Conservation (phyloP, 1,139 yeast genomes). For the Candida glucosophila region DNA sequence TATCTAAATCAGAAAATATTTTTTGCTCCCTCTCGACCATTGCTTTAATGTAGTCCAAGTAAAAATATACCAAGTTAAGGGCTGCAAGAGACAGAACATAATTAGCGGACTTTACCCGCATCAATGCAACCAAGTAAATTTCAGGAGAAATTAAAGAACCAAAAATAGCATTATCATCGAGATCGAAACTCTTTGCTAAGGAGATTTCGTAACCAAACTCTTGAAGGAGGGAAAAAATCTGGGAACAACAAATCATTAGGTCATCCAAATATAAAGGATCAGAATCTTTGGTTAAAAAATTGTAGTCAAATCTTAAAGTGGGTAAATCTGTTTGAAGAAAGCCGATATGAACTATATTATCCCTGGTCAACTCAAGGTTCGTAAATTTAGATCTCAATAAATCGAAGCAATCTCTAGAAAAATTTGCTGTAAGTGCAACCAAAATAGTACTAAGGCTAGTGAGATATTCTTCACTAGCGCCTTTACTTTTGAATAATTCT, state of each 20-base stretch:
- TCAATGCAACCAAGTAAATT: conserved; percentile 17
- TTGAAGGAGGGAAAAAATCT: conserved; percentile 18
- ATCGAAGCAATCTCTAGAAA: conserved; percentile 14
- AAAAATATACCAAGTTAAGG: conserved; percentile 22
- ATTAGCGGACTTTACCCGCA: conserved; percentile 20
- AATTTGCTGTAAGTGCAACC: conserved; percentile 14
- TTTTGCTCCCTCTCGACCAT: conserved; percentile 14
- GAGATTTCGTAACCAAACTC: conserved; percentile 3
- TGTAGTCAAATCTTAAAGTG: conserved; percentile 14
- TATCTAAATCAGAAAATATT: conserved; percentile 3
- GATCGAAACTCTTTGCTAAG: neutral
- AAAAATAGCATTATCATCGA: no score
- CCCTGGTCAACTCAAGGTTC: conserved; percentile 5
- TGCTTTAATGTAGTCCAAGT: conserved; percentile 17
- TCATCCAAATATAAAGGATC: conserved; percentile 13
- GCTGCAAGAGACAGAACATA: conserved; percentile 22
- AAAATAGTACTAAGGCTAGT: no score
- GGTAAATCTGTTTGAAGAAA: conserved; percentile 16
- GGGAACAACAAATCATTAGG: conserved; percentile 20
- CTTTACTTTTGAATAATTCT: conserved; percentile 9
- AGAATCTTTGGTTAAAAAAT: conserved; percentile 9
- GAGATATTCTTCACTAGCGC: conserved; percentile 5
- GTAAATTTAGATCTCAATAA: conserved; percentile 15
- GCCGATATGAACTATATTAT: conserved; percentile 11
- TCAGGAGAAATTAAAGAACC: conserved; percentile 13